Conservation (phyloP, 768 basidiomycete species). For the Mycena capillaripes region DNA sequence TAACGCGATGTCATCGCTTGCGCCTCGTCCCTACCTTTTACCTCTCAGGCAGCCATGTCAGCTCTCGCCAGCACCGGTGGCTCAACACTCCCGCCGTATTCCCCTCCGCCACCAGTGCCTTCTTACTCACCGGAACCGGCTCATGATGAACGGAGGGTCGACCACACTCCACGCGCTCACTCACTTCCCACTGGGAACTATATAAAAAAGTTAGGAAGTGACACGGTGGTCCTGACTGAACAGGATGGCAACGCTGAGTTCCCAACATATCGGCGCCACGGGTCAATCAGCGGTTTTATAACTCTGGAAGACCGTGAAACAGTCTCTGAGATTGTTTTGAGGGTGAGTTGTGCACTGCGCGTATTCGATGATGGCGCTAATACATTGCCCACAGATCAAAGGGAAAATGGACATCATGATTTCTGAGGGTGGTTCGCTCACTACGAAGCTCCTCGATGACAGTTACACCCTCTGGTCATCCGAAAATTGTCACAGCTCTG, state of each 20-base stretch:
- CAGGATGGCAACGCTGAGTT: conserved; percentile 56
- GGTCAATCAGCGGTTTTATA: conserved; percentile 57
- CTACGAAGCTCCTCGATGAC: conserved; percentile 49
- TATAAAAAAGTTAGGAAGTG: conserved; percentile 53
- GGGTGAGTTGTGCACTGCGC: conserved; percentile 48
- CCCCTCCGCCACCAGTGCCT: conserved; percentile 67
- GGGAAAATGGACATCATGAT: conserved; percentile 57
- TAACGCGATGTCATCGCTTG: background rate
- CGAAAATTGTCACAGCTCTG: conserved; percentile 47
- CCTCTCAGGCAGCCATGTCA: background rate
- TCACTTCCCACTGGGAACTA: conserved; percentile 51
- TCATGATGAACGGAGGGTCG: conserved; percentile 66
- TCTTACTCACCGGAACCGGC: conserved; percentile 69
- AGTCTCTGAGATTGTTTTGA: conserved; percentile 59
- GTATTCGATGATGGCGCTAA: background rate
- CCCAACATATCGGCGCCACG: conserved; percentile 63
- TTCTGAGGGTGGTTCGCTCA: conserved; percentile 54
- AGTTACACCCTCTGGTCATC: conserved; percentile 52
- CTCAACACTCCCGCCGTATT: conserved; percentile 63
- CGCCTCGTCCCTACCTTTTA: background rate
- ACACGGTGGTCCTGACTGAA: conserved; percentile 59
- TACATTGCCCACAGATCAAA: conserved; percentile 49
- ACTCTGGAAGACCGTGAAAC: conserved; percentile 54
- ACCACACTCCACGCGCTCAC: conserved; percentile 56
- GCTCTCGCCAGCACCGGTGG: conserved; percentile 1